Conservation (phyloP, 2,329 filamentous ascomycete genomes). For the Aureobasidium sp. region DNA sequence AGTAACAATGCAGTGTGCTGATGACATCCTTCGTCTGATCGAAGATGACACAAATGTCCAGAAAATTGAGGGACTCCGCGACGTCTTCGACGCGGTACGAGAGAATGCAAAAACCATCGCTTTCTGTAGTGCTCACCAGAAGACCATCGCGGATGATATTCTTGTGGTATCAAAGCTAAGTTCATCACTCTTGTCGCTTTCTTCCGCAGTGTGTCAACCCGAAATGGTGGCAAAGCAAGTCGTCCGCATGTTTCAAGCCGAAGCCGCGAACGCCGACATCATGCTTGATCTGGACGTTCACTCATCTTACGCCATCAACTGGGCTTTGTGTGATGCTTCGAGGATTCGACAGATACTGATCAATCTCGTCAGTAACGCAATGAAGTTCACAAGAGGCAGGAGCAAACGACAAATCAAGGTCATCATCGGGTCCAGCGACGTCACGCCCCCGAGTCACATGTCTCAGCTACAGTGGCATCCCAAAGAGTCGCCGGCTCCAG, state of each 20-base stretch:
- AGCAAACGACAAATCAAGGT: slow-evolving; percentile 10
- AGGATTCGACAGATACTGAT: slow-evolving; percentile 28
- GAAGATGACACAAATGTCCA: not conserved
- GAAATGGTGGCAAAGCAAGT: slow-evolving; percentile 30
- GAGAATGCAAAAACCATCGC: slow-evolving; percentile 1
- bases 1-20: slow-evolving; percentile 3
- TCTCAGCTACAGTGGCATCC: slow-evolving; percentile 21
- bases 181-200: slow-evolving; percentile 30
- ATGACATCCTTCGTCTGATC: not conserved
- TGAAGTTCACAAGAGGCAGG: slow-evolving; percentile 22
- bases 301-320: slow-evolving; percentile 23
- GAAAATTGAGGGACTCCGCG: not conserved
- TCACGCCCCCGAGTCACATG: slow-evolving; percentile 18
- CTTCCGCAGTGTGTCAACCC: slow-evolving; percentile 33
- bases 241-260: slow-evolving; percentile 33
- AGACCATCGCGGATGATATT: slow-evolving; percentile 33
- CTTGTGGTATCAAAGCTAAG: slow-evolving; percentile 36
- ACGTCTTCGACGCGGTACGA: not conserved
- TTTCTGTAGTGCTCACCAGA: slow-evolving; percentile 6
- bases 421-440: slow-evolving; percentile 15
- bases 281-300: slow-evolving; percentile 25
- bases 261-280: slow-evolving; percentile 30
- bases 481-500: slow-evolving; percentile 16
- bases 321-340: slow-evolving; percentile 26
- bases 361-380: slow-evolving; percentile 25